A percentile compares a stretch with the other conserved stretches of the same genome.
phyloP scores from a whole-genome alignment of 2,329 filamentous ascomycete genomes.

The Fusarium sacchari region DNA sequence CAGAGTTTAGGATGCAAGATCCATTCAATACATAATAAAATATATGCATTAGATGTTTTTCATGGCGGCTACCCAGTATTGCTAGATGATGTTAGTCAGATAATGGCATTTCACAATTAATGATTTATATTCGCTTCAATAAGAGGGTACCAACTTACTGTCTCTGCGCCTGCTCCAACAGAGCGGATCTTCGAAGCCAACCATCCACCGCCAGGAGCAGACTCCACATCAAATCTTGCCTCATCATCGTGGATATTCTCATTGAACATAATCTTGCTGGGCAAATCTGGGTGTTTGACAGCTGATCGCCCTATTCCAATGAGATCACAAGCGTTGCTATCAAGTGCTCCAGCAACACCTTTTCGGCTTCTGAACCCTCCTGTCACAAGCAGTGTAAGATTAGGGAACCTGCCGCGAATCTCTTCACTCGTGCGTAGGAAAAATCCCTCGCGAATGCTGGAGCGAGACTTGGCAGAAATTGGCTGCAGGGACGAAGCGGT shows the following conservation, averaged over 20 bases:
- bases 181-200: neutral
- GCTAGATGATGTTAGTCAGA: neutral
- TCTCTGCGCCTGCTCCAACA: neutral
- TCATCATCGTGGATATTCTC: rapidly evolving
- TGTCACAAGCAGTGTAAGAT: neutral
- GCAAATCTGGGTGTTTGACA: neutral
- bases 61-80: neutral
- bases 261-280: neutral
- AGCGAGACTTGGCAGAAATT: rapidly evolving
- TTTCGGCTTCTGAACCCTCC: neutral
- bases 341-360: neutral
- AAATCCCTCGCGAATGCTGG: neutral
- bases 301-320: neutral
- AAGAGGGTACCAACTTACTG: neutral
- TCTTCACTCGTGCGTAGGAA: neutral
- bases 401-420: neutral
- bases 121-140: neutral
- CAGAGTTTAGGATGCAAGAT: too few relatives aligned
- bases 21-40: too few relatives aligned
- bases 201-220: neutral
- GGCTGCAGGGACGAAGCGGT: neutral
- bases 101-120: rapidly evolving
- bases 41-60: rapidly evolving
- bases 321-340: neutral
- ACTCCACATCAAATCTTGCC: neutral